Percentiles rank a stretch among this genome's conserved stretches.
phyloP scores from a whole-genome alignment of 208 protist genomes.

The Leishmania amazonensis region DNA sequence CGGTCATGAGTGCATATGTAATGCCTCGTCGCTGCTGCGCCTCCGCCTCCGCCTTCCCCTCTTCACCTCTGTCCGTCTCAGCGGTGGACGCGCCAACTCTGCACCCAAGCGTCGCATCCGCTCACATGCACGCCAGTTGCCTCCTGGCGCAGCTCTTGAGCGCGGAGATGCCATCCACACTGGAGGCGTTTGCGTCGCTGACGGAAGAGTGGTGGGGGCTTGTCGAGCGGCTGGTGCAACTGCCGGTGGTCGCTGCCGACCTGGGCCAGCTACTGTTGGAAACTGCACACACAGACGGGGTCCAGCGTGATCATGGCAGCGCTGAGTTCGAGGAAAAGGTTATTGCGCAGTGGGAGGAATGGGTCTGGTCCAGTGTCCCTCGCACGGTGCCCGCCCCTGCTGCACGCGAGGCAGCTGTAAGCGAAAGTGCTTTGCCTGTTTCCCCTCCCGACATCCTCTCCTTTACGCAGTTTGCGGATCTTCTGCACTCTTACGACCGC shows the following conservation, averaged over 20 bases:
- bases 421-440: background rate
- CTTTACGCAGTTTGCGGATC: slow-evolving; percentile 48
- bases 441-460: slow-evolving; percentile 31
- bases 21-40: slow-evolving; percentile 6
- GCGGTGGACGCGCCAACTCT: background rate
- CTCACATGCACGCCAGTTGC: slow-evolving; percentile 23
- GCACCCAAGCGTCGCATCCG: slow-evolving; percentile 22
- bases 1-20: background rate
- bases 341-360: slow-evolving; percentile 21
- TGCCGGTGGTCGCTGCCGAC: slow-evolving; percentile 16
- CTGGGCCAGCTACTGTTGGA: slow-evolving; percentile 22
- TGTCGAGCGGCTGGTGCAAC: slow-evolving; percentile 17
- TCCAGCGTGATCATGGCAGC: background rate
- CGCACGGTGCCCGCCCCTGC: slow-evolving; percentile 20
- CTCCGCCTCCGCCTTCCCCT: background rate
- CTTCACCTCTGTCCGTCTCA: background rate
- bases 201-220: slow-evolving; percentile 21
- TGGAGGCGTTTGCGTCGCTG: slow-evolving; percentile 9
- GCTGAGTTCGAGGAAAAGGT: slow-evolving; percentile 7
- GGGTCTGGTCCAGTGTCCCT: slow-evolving; percentile 29
- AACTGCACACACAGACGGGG: background rate
- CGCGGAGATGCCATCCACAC: background rate
- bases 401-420: background rate
- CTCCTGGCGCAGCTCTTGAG: slow-evolving; percentile 10
- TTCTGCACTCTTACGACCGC: slow-evolving; percentile 65